Base-by-base conservation (phyloP, 345 rosid genomes). In the Geranium rotundifolium region DNA sequence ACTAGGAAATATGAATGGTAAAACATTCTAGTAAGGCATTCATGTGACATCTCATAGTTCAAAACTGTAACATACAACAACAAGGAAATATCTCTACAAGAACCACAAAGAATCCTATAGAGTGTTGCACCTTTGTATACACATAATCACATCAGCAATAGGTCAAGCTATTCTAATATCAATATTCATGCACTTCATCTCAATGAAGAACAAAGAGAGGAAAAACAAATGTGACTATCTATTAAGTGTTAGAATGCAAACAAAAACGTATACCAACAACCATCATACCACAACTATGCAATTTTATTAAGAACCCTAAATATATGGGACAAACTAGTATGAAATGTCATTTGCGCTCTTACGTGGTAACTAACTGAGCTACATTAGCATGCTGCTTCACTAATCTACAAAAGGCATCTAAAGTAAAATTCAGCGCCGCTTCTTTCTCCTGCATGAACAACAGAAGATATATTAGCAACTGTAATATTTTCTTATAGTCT, bases 321-420 rank as follows among this genome's bases (percentile, higher is more conserved):
- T 46, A 12, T 7, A 14, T 14, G 13, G 52, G 10, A 12, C 52
- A 46, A 46, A 46, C 16, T 14, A 46, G 52, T 9, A 9, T 9
- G 52, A 46, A 46, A 14, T 6, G 10, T 4, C 50, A 12, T 7
- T 2, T 46, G 52, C 12, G 52, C 15, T 14, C 95, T 37, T 95
- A 95, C 99, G 88, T 81, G 74, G 92, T 81, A 72, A 90, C 91
- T 84, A 95, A 80, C 75, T 95, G 99, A 64, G 90, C 88, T 88
- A 88, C 81, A 84, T 82, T 90, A 63, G 97, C 77, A 69, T 86
- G 85, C 75, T 84, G 92, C 88, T 88, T 95, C 78, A 86, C 92
- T 88, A 95, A 81, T 95, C 95, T 95, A 88, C 99, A 95, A 76
- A 95, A 95, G 39, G 79, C 80, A 81, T 90, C 97, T 70, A 95